Evolutionary conservation across 768 basidiomycete genomes (phyloP), one percentile per base, ranked within the genome.

Genomic region (Tylopilus subfusipes): DNA sequence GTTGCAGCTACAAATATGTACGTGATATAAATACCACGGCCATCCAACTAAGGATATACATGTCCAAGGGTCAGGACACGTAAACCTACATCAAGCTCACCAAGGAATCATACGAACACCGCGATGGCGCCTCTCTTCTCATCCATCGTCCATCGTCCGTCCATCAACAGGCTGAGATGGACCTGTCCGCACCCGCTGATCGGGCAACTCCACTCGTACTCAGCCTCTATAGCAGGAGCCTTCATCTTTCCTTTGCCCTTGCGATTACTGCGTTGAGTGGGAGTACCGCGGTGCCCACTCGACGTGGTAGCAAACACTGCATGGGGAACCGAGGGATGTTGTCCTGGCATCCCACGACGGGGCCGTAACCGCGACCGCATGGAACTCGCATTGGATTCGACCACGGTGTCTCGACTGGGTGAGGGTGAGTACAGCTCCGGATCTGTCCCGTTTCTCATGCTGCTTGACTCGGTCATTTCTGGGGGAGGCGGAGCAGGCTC

Each of bases 181-280:
- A 73, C 59, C 14, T 66, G 68, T 11, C 71, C 78, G 62, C 88
- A 90, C 2, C 76, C 76, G 3, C 73, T 59, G 2, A 89, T 84
- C 0, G 88, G 88, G 63, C 88, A 90, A 16, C 42, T 59, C 85
- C 85, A 90, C 62, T 80, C 75, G 60, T 78, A 74, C 61, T 75
- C 74, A 29, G 71, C 82, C 62, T 84, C 78, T 19, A 63, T 76
- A 57, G 54, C 70, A 59, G 56, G 72, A 29, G 39, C 62, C 62
- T 61, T 72, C 55, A 62, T 69, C 55, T 73, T 78, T 62, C 57
- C 70, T 51, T 75, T 57, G 44, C 57, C 70, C 46, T 75, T 57
- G 57, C 69, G 64, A 38, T 57, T 72, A 29, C 59, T 55, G 38
- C 61, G 59, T 8, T 49, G 55, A 6, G 29, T 7, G 9, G 49